Conservation (phyloP, 139 green algal genomes). For the Desmodesmus armatus region DNA sequence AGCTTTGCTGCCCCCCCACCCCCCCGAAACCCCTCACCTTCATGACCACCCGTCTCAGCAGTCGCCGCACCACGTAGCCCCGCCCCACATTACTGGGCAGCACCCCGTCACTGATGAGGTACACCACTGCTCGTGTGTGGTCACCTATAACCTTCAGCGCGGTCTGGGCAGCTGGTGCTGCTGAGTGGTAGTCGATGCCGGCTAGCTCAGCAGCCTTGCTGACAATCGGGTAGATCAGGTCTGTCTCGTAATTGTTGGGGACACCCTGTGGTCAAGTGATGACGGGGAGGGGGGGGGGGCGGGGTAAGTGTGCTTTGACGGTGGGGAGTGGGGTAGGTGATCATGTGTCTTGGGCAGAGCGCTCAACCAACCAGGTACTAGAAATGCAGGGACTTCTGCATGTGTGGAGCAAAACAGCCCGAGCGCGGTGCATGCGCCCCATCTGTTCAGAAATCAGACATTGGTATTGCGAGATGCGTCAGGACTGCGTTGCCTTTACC, state of each 20-base stretch:
- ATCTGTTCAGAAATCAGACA: not conserved
- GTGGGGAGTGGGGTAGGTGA: not conserved
- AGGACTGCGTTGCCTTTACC: too few relatives aligned
- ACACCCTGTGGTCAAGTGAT: conserved; percentile 60
- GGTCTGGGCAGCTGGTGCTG: conserved; percentile 59
- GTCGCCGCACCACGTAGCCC: conserved; percentile 90
- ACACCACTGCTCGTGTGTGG: conserved; percentile 65
- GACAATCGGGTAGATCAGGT: conserved; percentile 94
- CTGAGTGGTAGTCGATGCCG: conserved; percentile 70
- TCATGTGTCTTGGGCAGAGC: not conserved
- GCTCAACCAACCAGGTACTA: not conserved
- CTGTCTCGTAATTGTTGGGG: conserved; percentile 97
- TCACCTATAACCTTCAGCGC: conserved; percentile 72
- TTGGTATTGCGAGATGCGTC: too few relatives aligned
- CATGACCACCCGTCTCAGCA: conserved; percentile 88
- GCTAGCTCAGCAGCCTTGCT: conserved; percentile 76
- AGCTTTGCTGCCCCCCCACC: not conserved
- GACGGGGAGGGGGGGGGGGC: not conserved
- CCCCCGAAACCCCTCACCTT: conserved; percentile 52
- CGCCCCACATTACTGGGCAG: conserved; percentile 89
- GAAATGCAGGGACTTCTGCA: not conserved
- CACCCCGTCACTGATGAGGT: conserved; percentile 91
- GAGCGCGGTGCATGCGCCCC: too few relatives aligned
- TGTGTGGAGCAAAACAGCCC: not conserved
- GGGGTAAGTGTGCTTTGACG: too few relatives aligned